These are phyloP conservation scores for Globisporangium uncinulatum DNA, from an alignment of 352 stramenopile species.

Conservation along the genomic window DNA sequence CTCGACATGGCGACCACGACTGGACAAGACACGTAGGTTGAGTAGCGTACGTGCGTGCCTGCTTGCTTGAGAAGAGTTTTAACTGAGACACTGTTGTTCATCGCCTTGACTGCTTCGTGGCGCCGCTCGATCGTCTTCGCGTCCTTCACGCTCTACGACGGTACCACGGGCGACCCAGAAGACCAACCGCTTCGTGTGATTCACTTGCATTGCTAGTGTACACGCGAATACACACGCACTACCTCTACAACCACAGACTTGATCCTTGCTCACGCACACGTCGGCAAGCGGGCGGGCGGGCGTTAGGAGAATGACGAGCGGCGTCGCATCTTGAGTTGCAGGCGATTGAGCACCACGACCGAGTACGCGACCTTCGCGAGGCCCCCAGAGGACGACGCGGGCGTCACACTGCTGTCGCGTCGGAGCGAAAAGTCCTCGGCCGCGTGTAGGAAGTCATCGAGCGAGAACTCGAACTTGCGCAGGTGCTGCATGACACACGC, in stretches of 20 bases:
- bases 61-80: constrained; percentile 34
- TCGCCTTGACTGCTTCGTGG: constrained; percentile 20
- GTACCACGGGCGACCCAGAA: too few relatives aligned
- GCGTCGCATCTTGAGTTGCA: constrained; percentile 53
- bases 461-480: constrained; percentile 80
- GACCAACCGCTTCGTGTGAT: too few relatives aligned
- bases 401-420: background rate
- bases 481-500: constrained; percentile 70
- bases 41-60: constrained; percentile 23
- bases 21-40: too few relatives aligned
- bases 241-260: too few relatives aligned
- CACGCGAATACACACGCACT: too few relatives aligned
- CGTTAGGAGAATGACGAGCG: constrained; percentile 44
- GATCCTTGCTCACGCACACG: too few relatives aligned
- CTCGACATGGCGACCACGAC: too few relatives aligned
- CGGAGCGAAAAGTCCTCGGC: constrained; percentile 45
- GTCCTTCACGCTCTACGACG: too few relatives aligned
- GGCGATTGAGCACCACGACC: constrained; percentile 32
- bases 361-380: constrained; percentile 9
- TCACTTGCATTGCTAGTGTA: too few relatives aligned
- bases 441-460: constrained; percentile 60
- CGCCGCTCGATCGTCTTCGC: constrained; percentile 20
- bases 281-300: too few relatives aligned
- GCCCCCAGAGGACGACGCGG: background rate
- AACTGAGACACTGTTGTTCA: constrained; percentile 29